Percentiles rank a stretch among this genome's conserved stretches.
These are phyloP conservation scores for Globisporangium echinulatum DNA, from an alignment of 352 stramenopile genomes.

Conservation along the genomic window DNA sequence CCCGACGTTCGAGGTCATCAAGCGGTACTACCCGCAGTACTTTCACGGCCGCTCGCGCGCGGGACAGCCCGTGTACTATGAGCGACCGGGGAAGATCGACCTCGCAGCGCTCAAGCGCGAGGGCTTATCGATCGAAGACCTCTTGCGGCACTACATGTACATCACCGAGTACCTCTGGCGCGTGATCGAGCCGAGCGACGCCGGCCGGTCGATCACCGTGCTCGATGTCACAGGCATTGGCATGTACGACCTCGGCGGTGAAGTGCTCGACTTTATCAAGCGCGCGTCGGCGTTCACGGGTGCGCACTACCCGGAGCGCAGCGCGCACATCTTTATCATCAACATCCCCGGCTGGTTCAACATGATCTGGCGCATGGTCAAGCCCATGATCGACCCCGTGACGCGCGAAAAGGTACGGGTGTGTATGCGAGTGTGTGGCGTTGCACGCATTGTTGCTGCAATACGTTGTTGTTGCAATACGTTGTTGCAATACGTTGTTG, in stretches of 20 bases:
- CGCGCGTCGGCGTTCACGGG: conserved; percentile 83
- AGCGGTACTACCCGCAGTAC: conserved; percentile 90
- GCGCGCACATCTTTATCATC: conserved; percentile 93
- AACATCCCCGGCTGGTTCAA: conserved; percentile 95
- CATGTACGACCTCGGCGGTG: conserved; percentile 83
- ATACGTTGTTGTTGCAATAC: neutral
- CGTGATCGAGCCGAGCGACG: conserved; percentile 70
- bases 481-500: neutral
- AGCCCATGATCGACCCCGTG: conserved; percentile 90
- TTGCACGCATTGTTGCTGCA: neutral
- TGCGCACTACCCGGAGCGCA: conserved; percentile 91
- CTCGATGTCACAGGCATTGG: conserved; percentile 82
- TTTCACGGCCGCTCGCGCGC: conserved; percentile 83
- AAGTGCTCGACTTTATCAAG: conserved; percentile 88
- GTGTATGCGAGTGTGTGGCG: neutral
- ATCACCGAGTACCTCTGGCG: conserved; percentile 90
- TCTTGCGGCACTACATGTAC: conserved; percentile 90
- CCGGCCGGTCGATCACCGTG: conserved; percentile 72
- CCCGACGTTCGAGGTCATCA: conserved; percentile 83
- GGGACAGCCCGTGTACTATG: conserved; percentile 76
- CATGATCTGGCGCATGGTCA: conserved; percentile 91
- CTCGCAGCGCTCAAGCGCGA: conserved; percentile 80
- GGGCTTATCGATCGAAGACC: conserved; percentile 81
- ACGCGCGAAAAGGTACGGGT: conserved; percentile 90
- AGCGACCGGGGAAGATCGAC: conserved; percentile 83